These are phyloP conservation scores for Sergeia podlipaevii DNA, from an alignment of 208 protist genomes.

Conservation along the genomic window DNA sequence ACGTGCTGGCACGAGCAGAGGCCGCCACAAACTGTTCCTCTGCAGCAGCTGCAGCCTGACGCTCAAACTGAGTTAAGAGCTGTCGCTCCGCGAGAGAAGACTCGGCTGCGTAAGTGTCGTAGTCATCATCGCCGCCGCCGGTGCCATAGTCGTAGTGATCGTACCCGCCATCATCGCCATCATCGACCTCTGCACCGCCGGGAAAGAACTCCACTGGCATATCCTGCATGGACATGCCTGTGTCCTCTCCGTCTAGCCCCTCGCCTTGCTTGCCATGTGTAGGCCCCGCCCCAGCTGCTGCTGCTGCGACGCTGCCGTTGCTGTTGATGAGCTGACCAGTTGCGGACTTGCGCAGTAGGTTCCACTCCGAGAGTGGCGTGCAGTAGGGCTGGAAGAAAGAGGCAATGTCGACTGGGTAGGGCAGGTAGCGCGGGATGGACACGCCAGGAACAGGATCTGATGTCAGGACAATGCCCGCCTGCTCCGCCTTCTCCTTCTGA, in stretches of 20 bases:
- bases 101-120: slow-evolving; percentile 12
- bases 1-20: not conserved
- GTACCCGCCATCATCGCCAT: slow-evolving; percentile 46
- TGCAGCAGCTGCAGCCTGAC: slow-evolving; percentile 3
- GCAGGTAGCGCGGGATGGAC: slow-evolving; percentile 62
- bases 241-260: slow-evolving; percentile 5
- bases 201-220: slow-evolving; percentile 85
- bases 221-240: slow-evolving; percentile 13
- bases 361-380: slow-evolving; percentile 67
- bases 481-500: slow-evolving; percentile 62
- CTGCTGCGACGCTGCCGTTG: not conserved
- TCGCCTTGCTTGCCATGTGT: not conserved
- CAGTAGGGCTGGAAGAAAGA: slow-evolving; percentile 82
- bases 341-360: slow-evolving; percentile 79
- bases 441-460: slow-evolving; percentile 46
- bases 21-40: not conserved
- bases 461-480: slow-evolving; percentile 49
- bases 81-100: slow-evolving; percentile 27
- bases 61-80: slow-evolving; percentile 44
- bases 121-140: slow-evolving; percentile 24
- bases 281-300: not conserved
- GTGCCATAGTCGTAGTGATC: slow-evolving; percentile 32
- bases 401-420: slow-evolving; percentile 49
- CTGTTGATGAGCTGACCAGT: slow-evolving; percentile 25
- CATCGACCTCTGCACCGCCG: slow-evolving; percentile 51